phyloP scores from a whole-genome alignment of 805 yeast species.

The Kodamaea sagamina region DNA sequence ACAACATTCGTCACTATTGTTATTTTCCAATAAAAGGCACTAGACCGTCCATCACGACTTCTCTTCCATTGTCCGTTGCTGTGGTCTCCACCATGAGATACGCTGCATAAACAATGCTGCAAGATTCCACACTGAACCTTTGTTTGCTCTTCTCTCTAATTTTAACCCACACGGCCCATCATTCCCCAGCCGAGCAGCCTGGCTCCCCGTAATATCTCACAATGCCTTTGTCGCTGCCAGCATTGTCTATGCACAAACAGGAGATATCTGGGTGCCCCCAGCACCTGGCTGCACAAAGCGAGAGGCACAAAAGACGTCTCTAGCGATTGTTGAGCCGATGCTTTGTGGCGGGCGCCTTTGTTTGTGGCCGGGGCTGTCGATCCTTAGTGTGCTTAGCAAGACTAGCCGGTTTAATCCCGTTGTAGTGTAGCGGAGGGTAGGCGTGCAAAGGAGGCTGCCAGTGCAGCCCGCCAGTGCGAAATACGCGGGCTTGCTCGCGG shows the following conservation, averaged over 20 bases:
- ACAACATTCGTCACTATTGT: neutral
- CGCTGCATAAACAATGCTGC: neutral
- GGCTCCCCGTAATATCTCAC: no score
- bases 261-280: no score
- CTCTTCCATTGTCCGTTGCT: neutral
- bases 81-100: neutral
- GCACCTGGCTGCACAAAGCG: no score
- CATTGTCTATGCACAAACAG: no score
- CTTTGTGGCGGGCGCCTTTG: neutral
- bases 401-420: conserved; percentile 1
- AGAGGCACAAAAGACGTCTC: no score
- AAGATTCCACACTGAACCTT: neutral
- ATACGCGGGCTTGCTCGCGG: no score
- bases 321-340: neutral
- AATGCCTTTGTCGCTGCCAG: no score
- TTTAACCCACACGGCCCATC: neutral
- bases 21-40: conserved; percentile 1
- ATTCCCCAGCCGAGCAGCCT: no score
- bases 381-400: neutral
- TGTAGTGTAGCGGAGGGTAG: no score
- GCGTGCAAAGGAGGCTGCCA: no score
- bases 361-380: conserved; percentile 1
- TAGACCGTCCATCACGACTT: conserved; percentile 1
- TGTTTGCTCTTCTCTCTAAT: neutral
- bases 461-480: no score